Evolutionary conservation across 2,329 filamentous ascomycete genomes (phyloP).

Genomic region (Ceratocystis colombiana): DNA sequence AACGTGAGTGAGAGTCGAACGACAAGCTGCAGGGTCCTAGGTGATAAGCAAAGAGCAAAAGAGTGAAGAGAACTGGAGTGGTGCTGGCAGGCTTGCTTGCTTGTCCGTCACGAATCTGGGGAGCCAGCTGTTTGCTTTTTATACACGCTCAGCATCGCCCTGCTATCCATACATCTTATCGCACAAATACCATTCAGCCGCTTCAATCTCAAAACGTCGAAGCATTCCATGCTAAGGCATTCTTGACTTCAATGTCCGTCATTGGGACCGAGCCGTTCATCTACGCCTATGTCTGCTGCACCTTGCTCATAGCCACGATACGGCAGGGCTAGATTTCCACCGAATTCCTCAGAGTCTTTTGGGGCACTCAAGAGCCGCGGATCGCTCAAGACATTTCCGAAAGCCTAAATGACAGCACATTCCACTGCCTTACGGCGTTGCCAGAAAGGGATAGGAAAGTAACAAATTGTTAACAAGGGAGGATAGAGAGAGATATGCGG

Average conservation of each 20-base stretch:
- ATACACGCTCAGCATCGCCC: neutral
- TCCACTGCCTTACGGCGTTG: neutral
- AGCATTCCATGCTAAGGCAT: conserved; percentile 9
- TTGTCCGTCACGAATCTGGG: too few species aligned
- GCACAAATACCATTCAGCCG: neutral
- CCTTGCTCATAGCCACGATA: too few species aligned
- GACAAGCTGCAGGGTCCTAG: neutral
- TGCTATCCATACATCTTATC: neutral
- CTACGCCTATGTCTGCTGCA: too few species aligned
- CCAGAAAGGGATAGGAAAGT: neutral
- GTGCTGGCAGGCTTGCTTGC: neutral
- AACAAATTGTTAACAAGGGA: neutral
- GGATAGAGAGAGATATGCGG: neutral
- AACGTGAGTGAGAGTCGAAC: neutral
- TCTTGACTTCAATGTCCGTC: neutral
- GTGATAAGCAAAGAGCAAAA: neutral
- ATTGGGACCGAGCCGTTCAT: neutral
- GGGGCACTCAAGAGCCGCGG: neutral
- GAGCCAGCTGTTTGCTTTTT: neutral
- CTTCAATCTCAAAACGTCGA: neutral
- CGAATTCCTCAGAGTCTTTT: neutral
- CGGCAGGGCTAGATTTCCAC: neutral
- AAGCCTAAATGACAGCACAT: neutral
- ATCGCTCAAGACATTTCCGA: conserved; percentile 2
- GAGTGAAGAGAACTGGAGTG: neutral